Base-by-base conservation (phyloP, 495 filamentous ascomycete species). In the Astrocystis sublimbata region DNA sequence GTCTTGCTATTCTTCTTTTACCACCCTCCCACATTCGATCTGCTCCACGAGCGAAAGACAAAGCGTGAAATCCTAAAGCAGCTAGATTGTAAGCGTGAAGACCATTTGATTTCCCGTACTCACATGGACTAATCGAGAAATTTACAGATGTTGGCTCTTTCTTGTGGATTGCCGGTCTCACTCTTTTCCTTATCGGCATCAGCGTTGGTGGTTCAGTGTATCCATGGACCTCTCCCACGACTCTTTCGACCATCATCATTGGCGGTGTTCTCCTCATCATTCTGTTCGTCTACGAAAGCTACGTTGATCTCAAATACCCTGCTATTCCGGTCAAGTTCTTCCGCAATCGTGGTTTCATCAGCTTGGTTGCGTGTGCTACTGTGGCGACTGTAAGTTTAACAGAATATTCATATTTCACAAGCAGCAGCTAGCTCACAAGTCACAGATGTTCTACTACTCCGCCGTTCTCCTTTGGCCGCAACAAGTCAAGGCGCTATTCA, bases 161-260 rank as follows among this genome's bases (percentile, higher is more conserved):
- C 53, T 63, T 72, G 52, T 83, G 74, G 65, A 72, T 74, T 21
- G 71, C 67, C 28, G 79, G 80, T 17, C 64, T 82, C 2, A 65
- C 76, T 28, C 68, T 83, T 30, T 68, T 84, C 28, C 67, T 82
- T 6, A 70, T 82, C 26, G 81, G 81, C 28, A 71, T 85, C 23
- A 74, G 75, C 42, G 83, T 81, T 79, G 82, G 81, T 24, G 81
- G 81, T 4, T 65, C 64, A 13, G 66, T 71, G 0, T 83, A 85
- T 68, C 71, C 79, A 0, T 83, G 81, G 82, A 71, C 72, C 33
- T 78, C 75, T n/a, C 75, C 73, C 8, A 73, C 80, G 35, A 78
- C 79, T 21, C 70, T 85, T 33, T 73, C 69, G n/a, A 69, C 73
- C 12, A 69, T 83, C 31, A 65, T 81, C 1, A 65, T 83, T 36